Evolutionary conservation across 495 filamentous ascomycete genomes (phyloP), one percentile per base, ranked within the genome.

Genomic region (Hypomontagnella monticulosa): DNA sequence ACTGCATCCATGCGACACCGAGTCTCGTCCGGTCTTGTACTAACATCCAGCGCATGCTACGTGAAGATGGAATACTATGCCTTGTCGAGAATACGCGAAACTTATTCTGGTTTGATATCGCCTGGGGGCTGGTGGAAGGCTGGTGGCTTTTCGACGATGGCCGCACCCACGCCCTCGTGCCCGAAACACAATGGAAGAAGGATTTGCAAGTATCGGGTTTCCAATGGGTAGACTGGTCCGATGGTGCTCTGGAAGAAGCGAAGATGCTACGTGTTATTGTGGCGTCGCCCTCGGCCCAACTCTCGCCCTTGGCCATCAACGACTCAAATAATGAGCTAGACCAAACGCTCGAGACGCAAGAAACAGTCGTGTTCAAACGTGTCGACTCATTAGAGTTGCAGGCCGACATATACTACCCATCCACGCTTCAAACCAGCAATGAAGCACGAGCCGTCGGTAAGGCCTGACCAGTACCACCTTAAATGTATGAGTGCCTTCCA

Each of bases 91-190:
- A 84, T 16, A 84, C 79, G 0, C 57, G 62, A 10, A 72, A 65
- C 5, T 5, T 77, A 0, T 74, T 72, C 59, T 81, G 77, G 67
- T 73, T 80, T 27, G 82, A 86, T 53, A 40, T 86, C 4, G 74
- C 81, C 10, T 84, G 78, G 52, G 82, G 82, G 4, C 64, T 83
- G 9, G 74, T 85, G 0, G 80, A 83, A 16, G 83, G 83, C 4
- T 85, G 84, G 84, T 85, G 84, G 83, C 69, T 81, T 0, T 80
- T 80, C 18, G 73, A 79, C 12, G 80, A 85, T 47, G 79, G 78
- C 4, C 78, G 81, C 0, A 66, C 50, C 0, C 77, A 85, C 61
- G 79, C 82, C 0, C 63, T 85, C 6, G 71, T 73, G 3, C 60
- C 70, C 9, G 67, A 72, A 12, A 20, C 50, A 7, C 48, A 48